Evolutionary conservation across 441 rosid genomes (phyloP), one percentile per base, ranked within the genome.

Genomic region (Gossypium lobatum): DNA sequence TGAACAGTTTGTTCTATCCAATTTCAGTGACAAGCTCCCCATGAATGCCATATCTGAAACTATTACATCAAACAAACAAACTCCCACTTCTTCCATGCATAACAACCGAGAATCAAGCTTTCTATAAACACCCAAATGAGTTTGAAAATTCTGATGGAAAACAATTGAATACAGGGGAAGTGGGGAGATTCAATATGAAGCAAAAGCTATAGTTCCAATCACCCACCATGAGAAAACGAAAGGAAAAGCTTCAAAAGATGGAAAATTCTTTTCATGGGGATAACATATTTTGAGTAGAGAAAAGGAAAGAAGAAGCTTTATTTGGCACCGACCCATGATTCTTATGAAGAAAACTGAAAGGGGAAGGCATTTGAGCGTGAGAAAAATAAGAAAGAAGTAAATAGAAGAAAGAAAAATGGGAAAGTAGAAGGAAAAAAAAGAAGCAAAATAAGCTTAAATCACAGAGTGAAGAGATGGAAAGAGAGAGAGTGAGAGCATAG

Each of bases 271-370:
- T 77, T 74, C 65, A 73, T 21, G 57, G 84, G 53, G 80, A 80
- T 81, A 80, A 83, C 60, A 80, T 80, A 75, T 76, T 78, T 80
- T 79, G 89, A 86, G 88, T 83, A 83, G 4, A 74, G n/a, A 58
- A 58, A 77, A 79, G 69, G 17, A 21, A 34, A 78, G 63, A 61
- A 85, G 71, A 80, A 74, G 80, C 73, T 55, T 68, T 39, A 28
- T 70, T 80, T 71, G 57, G 76, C 88, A 83, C 87, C 88, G 87
- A 83, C 89, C 89, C 85, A 70, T 45, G 73, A 78, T 79, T 79
- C 66, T 77, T 31, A 16, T 2, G 68, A 37, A 25, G 77, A 53
- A 80, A 74, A 53, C 66, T 69, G 76, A 58, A 37, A 75, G 37
- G 75, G 80, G 80, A 82, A 64, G 86, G 69, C 85, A 83, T 76